phyloP scores from a whole-genome alignment of 2,329 filamentous ascomycete species.

The Fusarium albosuccineum region DNA sequence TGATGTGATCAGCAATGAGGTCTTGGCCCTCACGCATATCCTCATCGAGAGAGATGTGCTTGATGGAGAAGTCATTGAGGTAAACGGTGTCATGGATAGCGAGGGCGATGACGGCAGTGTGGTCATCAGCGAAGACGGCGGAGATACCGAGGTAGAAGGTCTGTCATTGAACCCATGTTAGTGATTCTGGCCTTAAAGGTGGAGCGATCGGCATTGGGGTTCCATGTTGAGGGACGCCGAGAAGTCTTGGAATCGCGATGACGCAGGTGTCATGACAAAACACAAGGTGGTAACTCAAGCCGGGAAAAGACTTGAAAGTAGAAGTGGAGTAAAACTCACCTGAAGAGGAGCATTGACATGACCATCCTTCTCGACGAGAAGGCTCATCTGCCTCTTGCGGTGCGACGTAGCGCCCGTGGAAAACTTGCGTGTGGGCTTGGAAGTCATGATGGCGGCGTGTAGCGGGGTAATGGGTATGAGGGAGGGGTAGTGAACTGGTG shows the following conservation, averaged over 20 bases:
- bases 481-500: constrained; percentile 28
- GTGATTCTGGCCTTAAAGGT: constrained; percentile 5
- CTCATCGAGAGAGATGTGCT: constrained; percentile 64
- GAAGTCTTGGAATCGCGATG: constrained; percentile 6
- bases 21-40: constrained; percentile 56
- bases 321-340: constrained; percentile 50
- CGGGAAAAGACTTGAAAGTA: neutral
- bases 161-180: constrained; percentile 51
- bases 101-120: constrained; percentile 71
- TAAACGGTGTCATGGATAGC: constrained; percentile 82
- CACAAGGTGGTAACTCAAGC: neutral
- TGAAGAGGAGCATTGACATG: constrained; percentile 61
- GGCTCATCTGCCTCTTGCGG: constrained; percentile 62
- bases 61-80: constrained; percentile 77
- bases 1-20: constrained; percentile 70
- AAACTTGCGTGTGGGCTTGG: constrained; percentile 55
- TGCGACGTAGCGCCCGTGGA: constrained; percentile 60
- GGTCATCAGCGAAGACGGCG: constrained; percentile 63
- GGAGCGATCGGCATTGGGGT: constrained; percentile 1
- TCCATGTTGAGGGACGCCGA: neutral
- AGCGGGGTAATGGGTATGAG: constrained; percentile 25
- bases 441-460: constrained; percentile 43
- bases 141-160: constrained; percentile 74
- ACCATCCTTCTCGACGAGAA: constrained; percentile 57
- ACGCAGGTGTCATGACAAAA: constrained; percentile 38